phyloP scores from a whole-genome alignment of 345 rosid species.

The Kandelia obovata region DNA sequence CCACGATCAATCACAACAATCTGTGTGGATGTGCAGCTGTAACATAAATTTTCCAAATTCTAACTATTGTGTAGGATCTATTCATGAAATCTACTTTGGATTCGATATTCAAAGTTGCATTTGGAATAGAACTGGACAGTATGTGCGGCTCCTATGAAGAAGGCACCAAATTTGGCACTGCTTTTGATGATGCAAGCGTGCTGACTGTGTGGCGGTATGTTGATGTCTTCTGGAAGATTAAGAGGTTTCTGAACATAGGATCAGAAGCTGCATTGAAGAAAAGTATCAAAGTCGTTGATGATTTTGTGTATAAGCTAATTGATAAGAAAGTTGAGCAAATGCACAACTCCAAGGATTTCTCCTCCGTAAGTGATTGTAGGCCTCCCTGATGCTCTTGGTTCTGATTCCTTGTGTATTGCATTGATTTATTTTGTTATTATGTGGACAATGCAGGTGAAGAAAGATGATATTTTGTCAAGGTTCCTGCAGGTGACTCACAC shows the following conservation, averaged over 20 bases:
- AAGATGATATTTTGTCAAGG: slow-evolving; percentile 58
- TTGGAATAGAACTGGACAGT: slow-evolving; percentile 53
- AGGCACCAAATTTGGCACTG: slow-evolving; percentile 33
- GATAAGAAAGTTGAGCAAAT: slow-evolving; percentile 39
- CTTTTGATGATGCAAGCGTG: slow-evolving; percentile 64
- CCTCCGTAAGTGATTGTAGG: slow-evolving; percentile 31
- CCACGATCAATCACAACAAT: too few relatives aligned
- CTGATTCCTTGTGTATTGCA: not conserved
- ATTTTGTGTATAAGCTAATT: slow-evolving; percentile 51
- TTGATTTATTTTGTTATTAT: not conserved
- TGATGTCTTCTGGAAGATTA: slow-evolving; percentile 54
- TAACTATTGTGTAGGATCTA: slow-evolving; percentile 34
- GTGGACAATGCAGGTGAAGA: slow-evolving; percentile 33
- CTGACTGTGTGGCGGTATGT: slow-evolving; percentile 45
- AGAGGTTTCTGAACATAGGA: slow-evolving; percentile 51
- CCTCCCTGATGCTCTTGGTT: not conserved
- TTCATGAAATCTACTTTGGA: slow-evolving; percentile 62
- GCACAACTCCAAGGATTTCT: slow-evolving; percentile 28
- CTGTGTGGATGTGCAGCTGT: not conserved
- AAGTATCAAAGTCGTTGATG: slow-evolving; percentile 32
- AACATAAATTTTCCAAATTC: not conserved
- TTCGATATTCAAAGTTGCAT: slow-evolving; percentile 56
- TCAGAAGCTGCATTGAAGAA: slow-evolving; percentile 51
- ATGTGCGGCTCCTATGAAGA: slow-evolving; percentile 51
- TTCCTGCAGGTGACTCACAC: slow-evolving; percentile 42